Evolutionary conservation across 2,329 filamentous ascomycete species (phyloP).

Genomic region (Colletotrichum siamense): DNA sequence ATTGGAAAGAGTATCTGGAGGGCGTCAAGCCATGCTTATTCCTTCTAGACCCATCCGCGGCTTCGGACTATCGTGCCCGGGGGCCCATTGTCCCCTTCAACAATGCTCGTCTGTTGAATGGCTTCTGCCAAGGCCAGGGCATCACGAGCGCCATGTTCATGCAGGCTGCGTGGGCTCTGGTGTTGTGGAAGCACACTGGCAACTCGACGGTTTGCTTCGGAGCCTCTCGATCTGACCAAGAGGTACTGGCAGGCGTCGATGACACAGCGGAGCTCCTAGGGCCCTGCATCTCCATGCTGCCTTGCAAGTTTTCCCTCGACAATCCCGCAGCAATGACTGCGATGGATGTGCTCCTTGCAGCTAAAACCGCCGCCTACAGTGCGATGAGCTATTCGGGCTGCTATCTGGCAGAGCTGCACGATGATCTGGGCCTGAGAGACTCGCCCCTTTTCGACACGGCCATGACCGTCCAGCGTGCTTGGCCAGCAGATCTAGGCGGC

Average conservation of each 20-base stretch:
- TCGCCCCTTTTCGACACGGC: background rate
- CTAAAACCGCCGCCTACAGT: fast-evolving
- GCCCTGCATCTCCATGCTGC: background rate
- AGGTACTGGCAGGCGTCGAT: background rate
- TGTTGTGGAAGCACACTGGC: background rate
- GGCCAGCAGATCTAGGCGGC: background rate
- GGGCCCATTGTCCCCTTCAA: background rate
- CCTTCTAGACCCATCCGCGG: background rate
- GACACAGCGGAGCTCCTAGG: background rate
- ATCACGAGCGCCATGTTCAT: background rate
- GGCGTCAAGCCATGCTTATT: background rate
- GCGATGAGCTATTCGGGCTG: background rate
- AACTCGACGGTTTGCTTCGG: background rate
- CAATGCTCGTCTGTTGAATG: background rate
- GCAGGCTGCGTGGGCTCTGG: background rate
- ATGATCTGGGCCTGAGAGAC: background rate
- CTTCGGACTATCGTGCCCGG: background rate
- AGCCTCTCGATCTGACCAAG: background rate
- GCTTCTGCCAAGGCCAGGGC: background rate
- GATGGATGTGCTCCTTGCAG: background rate
- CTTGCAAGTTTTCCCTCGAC: background rate
- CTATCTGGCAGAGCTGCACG: background rate
- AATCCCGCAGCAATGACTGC: background rate
- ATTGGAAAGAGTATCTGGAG: background rate
- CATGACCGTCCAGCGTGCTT: background rate